Conservation (phyloP, 169 alveolate species). For the Nephromyces sp. region DNA sequence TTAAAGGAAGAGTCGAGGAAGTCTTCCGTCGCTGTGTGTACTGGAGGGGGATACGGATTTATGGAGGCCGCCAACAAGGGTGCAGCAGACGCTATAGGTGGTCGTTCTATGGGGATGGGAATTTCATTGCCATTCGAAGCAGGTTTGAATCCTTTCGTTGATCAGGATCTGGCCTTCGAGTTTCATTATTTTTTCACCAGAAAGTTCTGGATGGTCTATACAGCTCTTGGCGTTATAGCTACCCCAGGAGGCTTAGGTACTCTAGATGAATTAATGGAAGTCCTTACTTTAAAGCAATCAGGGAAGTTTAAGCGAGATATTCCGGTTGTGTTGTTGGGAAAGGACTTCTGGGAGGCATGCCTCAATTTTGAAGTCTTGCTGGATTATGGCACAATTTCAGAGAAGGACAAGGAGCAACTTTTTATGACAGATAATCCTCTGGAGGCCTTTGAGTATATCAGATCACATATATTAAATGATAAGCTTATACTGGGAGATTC, state of each 20-base stretch:
- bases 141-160: slow-evolving; percentile 44
- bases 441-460: slow-evolving; percentile 22
- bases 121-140: slow-evolving; percentile 49
- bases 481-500: slow-evolving; percentile 3
- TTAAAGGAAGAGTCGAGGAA: slow-evolving; percentile 1
- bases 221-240: slow-evolving; percentile 26
- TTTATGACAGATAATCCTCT: slow-evolving; percentile 22
- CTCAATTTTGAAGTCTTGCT: slow-evolving; percentile 9
- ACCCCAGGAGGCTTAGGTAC: slow-evolving; percentile 61
- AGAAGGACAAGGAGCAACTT: slow-evolving; percentile 9
- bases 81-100: slow-evolving; percentile 42
- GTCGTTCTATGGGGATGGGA: slow-evolving; percentile 43
- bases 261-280: slow-evolving; percentile 53
- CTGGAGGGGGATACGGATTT: slow-evolving; percentile 59
- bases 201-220: slow-evolving; percentile 53
- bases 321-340: slow-evolving; percentile 49
- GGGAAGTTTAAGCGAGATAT: slow-evolving; percentile 45
- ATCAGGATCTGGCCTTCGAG: slow-evolving; percentile 42
- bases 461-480: not conserved
- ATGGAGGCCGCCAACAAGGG: slow-evolving; percentile 61
- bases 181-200: slow-evolving; percentile 58
- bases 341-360: slow-evolving; percentile 33
- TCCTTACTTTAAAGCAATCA: slow-evolving; percentile 47
- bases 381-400: slow-evolving; percentile 16
- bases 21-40: slow-evolving; percentile 46